Evolutionary conservation across 768 basidiomycete genomes (phyloP), one percentile per base, ranked within the genome.

Genomic region (Tubosaeta sp.): DNA sequence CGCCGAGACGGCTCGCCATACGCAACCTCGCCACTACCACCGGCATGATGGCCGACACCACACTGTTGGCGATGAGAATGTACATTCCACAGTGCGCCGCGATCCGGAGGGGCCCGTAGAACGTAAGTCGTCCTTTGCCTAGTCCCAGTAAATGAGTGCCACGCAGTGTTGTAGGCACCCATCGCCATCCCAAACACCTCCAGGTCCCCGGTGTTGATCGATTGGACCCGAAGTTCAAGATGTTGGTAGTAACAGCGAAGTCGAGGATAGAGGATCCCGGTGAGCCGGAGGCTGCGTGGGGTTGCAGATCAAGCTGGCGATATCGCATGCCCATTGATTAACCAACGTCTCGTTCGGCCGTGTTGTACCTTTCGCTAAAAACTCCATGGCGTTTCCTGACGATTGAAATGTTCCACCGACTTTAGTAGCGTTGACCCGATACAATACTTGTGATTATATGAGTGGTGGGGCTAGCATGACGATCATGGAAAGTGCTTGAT

Each of bases 101-200:
- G 11, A 51, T 34, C 14, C 7, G 4, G 38, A 29, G 29, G n/a
- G 7, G 4, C 3, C 22, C 25, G n/a, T 31, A 14, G 33, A 13
- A 4, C 17, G 38, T 37, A 10, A 26, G 22, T 25, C 6, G 22
- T 11, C 9, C 1, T 5, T 81, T 71, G 51, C 75, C 75, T 9
- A 70, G 57, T 9, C 4, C 76, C 70, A 10, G 79, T 71, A n/a
- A n/a, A n/a, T n/a, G n/a, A n/a, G 10, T 56, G 81, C 25, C 25
- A 81, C 6, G 25, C 51, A 1, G n/a, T 39, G 37, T 39, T 57
- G 51, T 57, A 52, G 34, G 58, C 53, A 1, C 6, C 55, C 61
- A 6, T 46, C 29, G 9, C 29, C 29, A 29, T 29, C 6, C 29
- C 9, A 22, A 22, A 22, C 22, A 3, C 22, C 22, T 2, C 22